Base-by-base conservation (phyloP, 495 filamentous ascomycete species). In the Oidiodendron maius region DNA sequence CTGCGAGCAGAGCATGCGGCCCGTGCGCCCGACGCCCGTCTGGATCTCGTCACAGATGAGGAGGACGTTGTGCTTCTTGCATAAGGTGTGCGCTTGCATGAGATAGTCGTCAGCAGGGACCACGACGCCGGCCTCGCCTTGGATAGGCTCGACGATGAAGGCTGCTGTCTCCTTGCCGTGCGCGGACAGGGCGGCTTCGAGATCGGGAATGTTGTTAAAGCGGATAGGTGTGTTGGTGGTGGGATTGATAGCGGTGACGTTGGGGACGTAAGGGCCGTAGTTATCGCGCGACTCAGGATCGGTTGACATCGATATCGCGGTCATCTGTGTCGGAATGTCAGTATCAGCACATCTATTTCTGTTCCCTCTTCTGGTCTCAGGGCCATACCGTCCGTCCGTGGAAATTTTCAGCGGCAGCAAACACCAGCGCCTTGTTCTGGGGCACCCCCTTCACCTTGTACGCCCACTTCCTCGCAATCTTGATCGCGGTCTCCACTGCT, bases 21-120 rank as follows among this genome's bases (percentile, higher is more conserved):
- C 93, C 12, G 94, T 97, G 46, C 93, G 81, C 44, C 90, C 94
- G 67, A 99, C 95, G 56, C 91, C 79, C 20, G 94, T 99, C 67
- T 99, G 93, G 61, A 99, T 96, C 78, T 99, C 93, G 62, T 99
- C 93, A 62, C 89, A 95, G 61, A 99, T 96, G 54, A 99, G 64
- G 26, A 99, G 80, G 18, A 91, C 89, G 56, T 96, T 94, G 73
- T 97, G 78, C 68, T 93, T 84, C 65, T 88, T 86, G 74, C 93
- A 99, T 17, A 97, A 80, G 16, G 76, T 83, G 25, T 87, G 77
- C n/a, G 86, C 88, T 53, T 85, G 80, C 50, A 72, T 66, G 13
- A 99, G 76, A 67, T 99, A 99, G 64, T 83, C 81, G 26, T 91
- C 87, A 59, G 90, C 85, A 1, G 93, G 93, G 15, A 99, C 94